Base-by-base conservation (phyloP, 306 rosid genomes). In the Abrus pulchellus region DNA sequence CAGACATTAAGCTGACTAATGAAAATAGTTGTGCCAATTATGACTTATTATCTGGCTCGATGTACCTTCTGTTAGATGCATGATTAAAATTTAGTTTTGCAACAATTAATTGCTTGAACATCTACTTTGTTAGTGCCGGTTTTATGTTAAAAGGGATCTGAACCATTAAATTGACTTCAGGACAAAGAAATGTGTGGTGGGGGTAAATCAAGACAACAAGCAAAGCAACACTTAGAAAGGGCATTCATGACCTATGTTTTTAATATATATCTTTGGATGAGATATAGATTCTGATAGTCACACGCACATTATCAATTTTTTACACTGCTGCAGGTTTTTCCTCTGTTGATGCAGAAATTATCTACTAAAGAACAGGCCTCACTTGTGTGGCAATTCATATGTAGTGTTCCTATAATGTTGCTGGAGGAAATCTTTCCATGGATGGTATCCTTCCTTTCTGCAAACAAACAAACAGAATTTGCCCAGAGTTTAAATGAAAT, bases 331-430 rank as follows among this genome's bases (percentile, higher is more conserved):
- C 93, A 95, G 99, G 91, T 91, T 81, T 93, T 95, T 73, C 98
- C 99, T 30, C 76, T 86, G 85, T 84, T 95, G 85, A 72, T 90
- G 72, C 89, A 83, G 76, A 93, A 93, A 38, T 83, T 93, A 76
- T 91, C 94, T 47, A 56, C 82, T 0, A 68, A 78, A 77, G 96
- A 90, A 78, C 99, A 95, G 83, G 93, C 97, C 41, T 85, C 92
- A 5, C 94, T 95, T 70, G 90, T 91, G 83, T 95, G 98, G 99
- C 89, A 89, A 81, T 95, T 91, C 90, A 40, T 95, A 61, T 91
- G 94, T 75, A 93, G 92, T 83, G 88, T 95, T 78, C 99, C 99
- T 54, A 59, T 95, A 80, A 80, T 87, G 77, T 77, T 95, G 73
- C 80, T 93, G 71, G 92, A 91, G 89, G 88, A 93, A 65, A 36